Evolutionary conservation across 2,329 filamentous ascomycete genomes (phyloP), one percentile per base, ranked within the genome.

Genomic region (Aspergillus sp.): DNA sequence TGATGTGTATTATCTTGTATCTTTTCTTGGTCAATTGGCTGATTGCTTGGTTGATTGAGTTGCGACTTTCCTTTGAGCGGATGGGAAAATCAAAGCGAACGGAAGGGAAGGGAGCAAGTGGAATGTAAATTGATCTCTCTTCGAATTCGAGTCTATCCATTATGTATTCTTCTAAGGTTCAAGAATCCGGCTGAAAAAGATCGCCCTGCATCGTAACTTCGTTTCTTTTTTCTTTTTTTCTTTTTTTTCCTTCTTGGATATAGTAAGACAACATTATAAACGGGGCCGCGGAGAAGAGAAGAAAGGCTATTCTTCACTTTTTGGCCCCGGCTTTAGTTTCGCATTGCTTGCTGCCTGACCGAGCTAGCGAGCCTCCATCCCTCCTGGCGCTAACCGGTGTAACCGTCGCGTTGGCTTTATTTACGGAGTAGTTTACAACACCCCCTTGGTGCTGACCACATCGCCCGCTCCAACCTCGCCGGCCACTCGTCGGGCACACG

Each of bases 381-480:
- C 24, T 22, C n/a, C 24, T 54, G 9, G n/a, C 24, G n/a, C 14
- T 39, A 39, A 39, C 36, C 14, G 36, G 36, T 24, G 24, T 6
- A 29, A 29, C 26, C 6, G 26, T 5, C 9, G 7, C 7, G 26
- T 29, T 29, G 7, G 7, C 22, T 29, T 29, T 9, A 9, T 14
- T 12, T 42, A 22, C 22, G 22, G 22, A 22, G 22, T 22, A 16
- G 52, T 60, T 65, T 70, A 87, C 77, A 97, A 76, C 36, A 96
- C 96, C 11, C 94, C 94, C 85, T 98, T 98, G 9, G 94, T 98
- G 80, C 93, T 97, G 55, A 93, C 91, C 26, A 98, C 88, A 82
- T 99, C 95, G 2, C 92, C 92, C 78, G 96, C 92, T 74, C 90
- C 92, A 51, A 88, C 85, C 52, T 96, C 89, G 11, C 91, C 92